Base-by-base conservation (phyloP, 345 rosid species). In the Linum tenue region DNA sequence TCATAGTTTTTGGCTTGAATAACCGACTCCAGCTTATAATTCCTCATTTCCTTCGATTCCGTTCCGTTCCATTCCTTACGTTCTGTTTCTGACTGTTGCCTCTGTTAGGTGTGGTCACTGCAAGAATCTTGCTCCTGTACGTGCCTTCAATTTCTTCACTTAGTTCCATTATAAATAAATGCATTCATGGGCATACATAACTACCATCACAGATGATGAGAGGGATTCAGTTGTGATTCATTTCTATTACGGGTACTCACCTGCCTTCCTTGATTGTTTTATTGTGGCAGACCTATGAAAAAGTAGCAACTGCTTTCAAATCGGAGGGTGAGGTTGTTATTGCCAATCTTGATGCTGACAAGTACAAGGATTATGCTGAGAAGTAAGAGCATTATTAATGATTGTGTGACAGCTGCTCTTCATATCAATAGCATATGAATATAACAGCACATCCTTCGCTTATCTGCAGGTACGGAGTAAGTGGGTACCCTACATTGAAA, bases 71-170 rank as follows among this genome's bases (percentile, higher is more conserved):
- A 35, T 40, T 40, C 68, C 7, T 67, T 55, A 61, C 57, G n/a
- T 44, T 39, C 61, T 15, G 48, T 63, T 76, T 56, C 55, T 67
- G 44, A 58, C 56, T 66, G 73, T 55, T 70, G 55, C 65, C 68
- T 75, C 59, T 74, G 56, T 61, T 82, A 94, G 99, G 99, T 95
- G 99, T 76, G 99, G 99, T 60, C 99, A 95, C 73, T 95, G 99
- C 85, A 91, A 95, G 75, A 79, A 64, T 56, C 96, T 95, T 39
- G 99, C 99, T 79, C 99, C 99, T 64, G 97, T 94, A 85, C 73
- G 92, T 72, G 17, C 22, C 39, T 62, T 8, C 64, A 22, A 22
- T 22, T 65, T 67, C 31, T 48, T 55, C n/a, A 31, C 40, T 39
- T 7, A 48, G 1, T 17, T 63, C 40, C 58, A 35, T 39, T 68